Conservation (phyloP, 805 yeast species). For the Candida sphagnicola region DNA sequence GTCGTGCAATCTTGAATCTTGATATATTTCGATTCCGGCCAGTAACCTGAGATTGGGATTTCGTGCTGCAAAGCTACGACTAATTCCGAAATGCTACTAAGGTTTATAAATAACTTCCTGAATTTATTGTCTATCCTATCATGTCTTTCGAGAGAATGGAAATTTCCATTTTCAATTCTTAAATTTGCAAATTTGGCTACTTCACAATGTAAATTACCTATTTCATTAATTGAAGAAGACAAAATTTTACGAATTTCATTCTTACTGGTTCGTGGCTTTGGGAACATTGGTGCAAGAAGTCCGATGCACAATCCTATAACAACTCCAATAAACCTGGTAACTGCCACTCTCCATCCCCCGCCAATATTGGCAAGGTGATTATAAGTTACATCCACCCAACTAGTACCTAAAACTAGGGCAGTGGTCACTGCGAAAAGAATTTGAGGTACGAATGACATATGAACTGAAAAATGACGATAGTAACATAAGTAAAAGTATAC, state of each 20-base stretch:
- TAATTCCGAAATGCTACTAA: conserved; percentile 17
- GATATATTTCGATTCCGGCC: conserved; percentile 27
- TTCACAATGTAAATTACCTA: conserved; percentile 26
- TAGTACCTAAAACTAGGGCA: conserved; percentile 28
- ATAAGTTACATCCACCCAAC: conserved; percentile 24
- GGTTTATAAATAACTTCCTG: conserved; percentile 15
- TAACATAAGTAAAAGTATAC: conserved; percentile 17
- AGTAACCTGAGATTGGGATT: conserved; percentile 23
- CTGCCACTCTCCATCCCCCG: conserved; percentile 24
- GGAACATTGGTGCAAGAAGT: conserved; percentile 26
- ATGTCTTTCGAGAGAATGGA: conserved; percentile 16
- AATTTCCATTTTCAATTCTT: conserved; percentile 16
- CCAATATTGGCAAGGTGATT: conserved; percentile 20
- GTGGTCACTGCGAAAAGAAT: conserved; percentile 24
- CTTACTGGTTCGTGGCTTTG: conserved; percentile 25
- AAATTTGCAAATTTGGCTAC: conserved; percentile 22
- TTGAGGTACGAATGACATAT: conserved; percentile 21
- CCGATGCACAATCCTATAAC: conserved; percentile 27
- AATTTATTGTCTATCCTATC: conserved; percentile 19
- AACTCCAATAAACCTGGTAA: conserved; percentile 23
- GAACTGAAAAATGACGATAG: conserved; percentile 29
- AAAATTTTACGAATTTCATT: conserved; percentile 20
- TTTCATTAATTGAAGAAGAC: conserved; percentile 17
- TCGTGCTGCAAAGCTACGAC: conserved; percentile 26
- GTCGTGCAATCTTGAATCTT: conserved; percentile 17